Evolutionary conservation across 192 early-diverging fungal species (phyloP).

Genomic region (Dimargaris xerosporica): DNA sequence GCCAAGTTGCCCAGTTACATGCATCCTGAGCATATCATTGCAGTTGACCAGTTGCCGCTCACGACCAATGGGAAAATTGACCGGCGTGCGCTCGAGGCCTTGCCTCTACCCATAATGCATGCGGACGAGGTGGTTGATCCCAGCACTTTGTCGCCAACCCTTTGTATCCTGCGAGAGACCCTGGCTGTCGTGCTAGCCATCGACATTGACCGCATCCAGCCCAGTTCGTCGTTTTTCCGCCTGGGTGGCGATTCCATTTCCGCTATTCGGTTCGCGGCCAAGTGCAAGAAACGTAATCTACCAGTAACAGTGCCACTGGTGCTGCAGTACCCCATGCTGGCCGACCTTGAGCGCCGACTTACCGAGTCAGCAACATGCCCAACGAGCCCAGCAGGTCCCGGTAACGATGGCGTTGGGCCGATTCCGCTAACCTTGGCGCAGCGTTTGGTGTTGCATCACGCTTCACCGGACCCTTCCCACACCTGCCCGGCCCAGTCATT

Average conservation of each 20-base stretch:
- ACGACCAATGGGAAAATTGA: slow-evolving; percentile 3
- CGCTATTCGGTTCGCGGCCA: neutral
- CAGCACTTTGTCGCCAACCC: neutral
- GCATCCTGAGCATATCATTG: neutral
- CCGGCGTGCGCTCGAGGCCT: neutral
- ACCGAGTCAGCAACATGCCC: neutral
- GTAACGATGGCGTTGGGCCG: neutral
- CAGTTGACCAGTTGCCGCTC: neutral
- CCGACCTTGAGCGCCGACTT: neutral
- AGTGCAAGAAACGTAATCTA: neutral
- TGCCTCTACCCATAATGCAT: too few species aligned
- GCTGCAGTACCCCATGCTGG: neutral
- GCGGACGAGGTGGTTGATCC: too few species aligned
- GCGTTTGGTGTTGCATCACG: neutral
- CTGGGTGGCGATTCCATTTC: slow-evolving; percentile 8
- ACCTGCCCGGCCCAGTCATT: neutral
- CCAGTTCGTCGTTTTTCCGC: neutral
- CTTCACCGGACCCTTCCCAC: neutral
- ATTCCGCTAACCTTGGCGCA: slow-evolving; percentile 2
- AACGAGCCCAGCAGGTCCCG: neutral
- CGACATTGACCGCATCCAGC: neutral
- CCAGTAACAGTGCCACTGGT: neutral
- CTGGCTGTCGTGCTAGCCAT: neutral
- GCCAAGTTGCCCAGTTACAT: neutral
- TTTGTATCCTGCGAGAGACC: neutral